Base-by-base conservation (phyloP, 139 green algal genomes). In the Volvox africanus region DNA sequence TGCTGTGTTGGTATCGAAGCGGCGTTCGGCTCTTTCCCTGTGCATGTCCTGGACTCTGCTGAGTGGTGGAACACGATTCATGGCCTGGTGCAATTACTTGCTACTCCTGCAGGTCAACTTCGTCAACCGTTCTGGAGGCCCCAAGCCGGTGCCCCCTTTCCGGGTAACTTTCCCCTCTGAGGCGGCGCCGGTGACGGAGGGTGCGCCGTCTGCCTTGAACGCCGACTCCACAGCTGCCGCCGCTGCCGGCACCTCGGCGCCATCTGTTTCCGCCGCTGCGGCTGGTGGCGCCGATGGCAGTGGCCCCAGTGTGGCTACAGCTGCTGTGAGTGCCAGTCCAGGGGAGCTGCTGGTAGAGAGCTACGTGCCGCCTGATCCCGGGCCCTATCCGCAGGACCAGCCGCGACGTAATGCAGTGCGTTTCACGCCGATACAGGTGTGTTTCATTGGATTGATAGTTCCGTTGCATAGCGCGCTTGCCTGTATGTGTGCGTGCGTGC, bases 381-480 rank as follows among this genome's bases (percentile, higher is more conserved):
- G 98, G 61, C 97, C 97, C 0, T 99, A 99, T 92, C 97, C 98
- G 1, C 89, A 98, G 92, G 95, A 99, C 94, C 88, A 96, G 91
- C 95, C 96, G 1, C 94, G 93, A 13, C 90, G 93, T 26, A 99
- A 99, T 93, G 67, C 33, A 30, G 97, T 99, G 30, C 94, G 97
- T 37, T 99, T 99, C 93, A 99, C 98, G n/a, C 95, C 96, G 12
- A 95, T 98, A 75, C 97, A 99, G 94, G 93, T 96, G 37, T 30
- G 90, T 55, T 55, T 5, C 9, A 55, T n/a, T n/a, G n/a, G n/a
- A n/a, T n/a, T n/a, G n/a, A n/a, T n/a, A n/a, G n/a, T n/a, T n/a
- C n/a, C n/a, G n/a, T n/a, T n/a, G n/a, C n/a, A n/a, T n/a, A n/a
- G n/a, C n/a, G n/a, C n/a, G n/a, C n/a, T n/a, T n/a, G n/a, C n/a